Base-by-base conservation (phyloP, 768 basidiomycete genomes). In the Inosperma sp. region DNA sequence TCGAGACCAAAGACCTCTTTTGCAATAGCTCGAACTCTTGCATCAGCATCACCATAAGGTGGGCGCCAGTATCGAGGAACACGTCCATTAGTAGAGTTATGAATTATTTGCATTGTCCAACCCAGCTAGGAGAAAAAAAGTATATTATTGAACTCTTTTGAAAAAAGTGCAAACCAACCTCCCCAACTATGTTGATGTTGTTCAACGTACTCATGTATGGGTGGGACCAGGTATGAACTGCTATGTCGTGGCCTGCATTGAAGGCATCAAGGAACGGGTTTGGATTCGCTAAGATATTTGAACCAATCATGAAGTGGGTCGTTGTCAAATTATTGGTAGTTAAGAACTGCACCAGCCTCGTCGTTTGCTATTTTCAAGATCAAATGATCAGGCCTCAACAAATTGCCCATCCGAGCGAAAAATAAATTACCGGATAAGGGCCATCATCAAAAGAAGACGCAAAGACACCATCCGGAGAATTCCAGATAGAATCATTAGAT, bases 271-370 rank as follows among this genome's bases (percentile, higher is more conserved):
- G 56, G 66, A 93, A 90, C 27, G 72, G 58, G 7, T 72, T 62
- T 6, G 82, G 78, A 61, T 86, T 72, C 39, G 62, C 37, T 23
- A 87, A 58, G 51, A 93, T 86, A 62, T 91, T 86, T 27, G 76
- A 62, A 16, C 93, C 93, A 55, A 96, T 94, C 74, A 93, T 80
- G 65, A 94, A 95, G 62, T 95, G 92, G 3, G 93, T 94, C 3
- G 82, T 84, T 14, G 66, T 77, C 51, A 81, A 66, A 54, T 84
- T 79, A 49, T 93, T 77, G 16, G 25, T 9, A 3, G 23, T 9
- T 27, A 48, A 7, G 46, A 36, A 48, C 13, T 48, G 46, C 13
- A 48, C 46, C 3, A 48, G 46, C 10, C 27, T n/a, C 4, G 35
- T 19, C 12, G 35, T 48, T 48, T 48, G 46, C 46, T 48, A 37